phyloP scores from a whole-genome alignment of 148 eudicot species.

The Cornus suecica region DNA sequence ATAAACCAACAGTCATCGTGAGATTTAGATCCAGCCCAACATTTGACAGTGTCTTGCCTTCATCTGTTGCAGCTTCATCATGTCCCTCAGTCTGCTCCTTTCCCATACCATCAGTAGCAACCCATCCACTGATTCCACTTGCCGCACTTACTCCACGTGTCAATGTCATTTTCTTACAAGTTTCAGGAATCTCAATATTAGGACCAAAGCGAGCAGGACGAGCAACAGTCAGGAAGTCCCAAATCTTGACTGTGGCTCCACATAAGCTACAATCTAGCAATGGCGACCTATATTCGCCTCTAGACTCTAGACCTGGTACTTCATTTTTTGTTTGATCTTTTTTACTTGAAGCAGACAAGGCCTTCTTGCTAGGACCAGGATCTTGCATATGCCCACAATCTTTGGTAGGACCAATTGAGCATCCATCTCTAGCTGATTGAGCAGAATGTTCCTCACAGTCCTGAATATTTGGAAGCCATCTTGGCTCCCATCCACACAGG shows the following conservation, averaged over 20 bases:
- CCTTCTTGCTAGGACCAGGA: slow-evolving; percentile 70
- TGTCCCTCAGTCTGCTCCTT: slow-evolving; percentile 77
- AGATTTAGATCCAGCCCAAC: slow-evolving; percentile 71
- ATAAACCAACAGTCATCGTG: slow-evolving; percentile 77
- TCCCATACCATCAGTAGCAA: slow-evolving; percentile 64
- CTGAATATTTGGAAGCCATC: slow-evolving; percentile 94
- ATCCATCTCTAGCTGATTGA: slow-evolving; percentile 90
- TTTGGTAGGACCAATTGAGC: slow-evolving; percentile 70
- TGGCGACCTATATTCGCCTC: slow-evolving; percentile 84
- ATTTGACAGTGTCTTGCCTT: slow-evolving; percentile 66
- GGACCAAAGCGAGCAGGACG: slow-evolving; percentile 83
- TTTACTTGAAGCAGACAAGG: slow-evolving; percentile 63
- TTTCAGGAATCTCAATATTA: slow-evolving; percentile 65
- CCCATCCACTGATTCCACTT: slow-evolving; percentile 94
- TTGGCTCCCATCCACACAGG: slow-evolving; percentile 98
- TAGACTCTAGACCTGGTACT: slow-evolving; percentile 46
- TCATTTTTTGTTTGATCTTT: slow-evolving; percentile 47
- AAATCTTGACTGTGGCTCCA: slow-evolving; percentile 94
- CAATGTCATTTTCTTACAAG: slow-evolving; percentile 75
- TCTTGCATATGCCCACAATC: slow-evolving; percentile 41
- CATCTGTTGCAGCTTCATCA: slow-evolving; percentile 90
- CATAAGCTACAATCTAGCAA: slow-evolving; percentile 93
- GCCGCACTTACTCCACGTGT: slow-evolving; percentile 97
- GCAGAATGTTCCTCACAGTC: slow-evolving; percentile 99
- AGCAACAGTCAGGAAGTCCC: slow-evolving; percentile 77